Conservation (phyloP, 805 yeast genomes). For the Candida takata region DNA sequence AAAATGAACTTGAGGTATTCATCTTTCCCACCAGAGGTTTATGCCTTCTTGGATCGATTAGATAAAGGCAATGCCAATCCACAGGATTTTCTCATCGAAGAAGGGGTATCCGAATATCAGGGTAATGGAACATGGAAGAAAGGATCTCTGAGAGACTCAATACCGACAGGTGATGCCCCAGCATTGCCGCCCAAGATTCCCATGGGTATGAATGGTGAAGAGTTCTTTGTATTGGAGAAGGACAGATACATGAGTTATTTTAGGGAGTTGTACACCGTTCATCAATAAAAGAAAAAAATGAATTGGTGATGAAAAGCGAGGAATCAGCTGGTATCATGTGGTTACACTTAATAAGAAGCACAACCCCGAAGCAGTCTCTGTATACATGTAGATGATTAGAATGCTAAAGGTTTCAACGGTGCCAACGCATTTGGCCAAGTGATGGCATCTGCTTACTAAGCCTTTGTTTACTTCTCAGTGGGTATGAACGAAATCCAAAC, state of each 20-base stretch:
- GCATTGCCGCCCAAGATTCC: constrained; percentile 22
- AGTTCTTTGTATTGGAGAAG: constrained; percentile 16
- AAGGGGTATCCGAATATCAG: constrained; percentile 20
- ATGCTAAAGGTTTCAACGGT: no score
- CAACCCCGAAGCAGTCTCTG: no score
- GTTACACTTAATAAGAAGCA: no score
- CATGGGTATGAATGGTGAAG: constrained; percentile 20
- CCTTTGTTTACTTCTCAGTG: no score
- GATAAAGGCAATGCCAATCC: constrained; percentile 13
- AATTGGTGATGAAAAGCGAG: no score
- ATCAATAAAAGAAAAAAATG: no score
- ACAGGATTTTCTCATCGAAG: constrained; percentile 16
- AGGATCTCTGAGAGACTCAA: constrained; percentile 16
- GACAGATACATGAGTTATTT: constrained; percentile 11
- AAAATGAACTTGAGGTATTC: constrained; percentile 1
- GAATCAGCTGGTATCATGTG: no score
- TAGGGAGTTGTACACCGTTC: constrained; percentile 1
- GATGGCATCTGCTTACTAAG: no score
- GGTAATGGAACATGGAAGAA: constrained; percentile 23
- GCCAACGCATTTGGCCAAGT: no score
- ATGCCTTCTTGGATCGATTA: constrained; percentile 15
- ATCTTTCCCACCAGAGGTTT: constrained; percentile 14
- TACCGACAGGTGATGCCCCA: constrained; percentile 10
- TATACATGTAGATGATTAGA: no score
- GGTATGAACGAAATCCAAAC: no score